Conservation (phyloP, 495 filamentous ascomycete genomes). For the Talaromyces borbonicus region DNA sequence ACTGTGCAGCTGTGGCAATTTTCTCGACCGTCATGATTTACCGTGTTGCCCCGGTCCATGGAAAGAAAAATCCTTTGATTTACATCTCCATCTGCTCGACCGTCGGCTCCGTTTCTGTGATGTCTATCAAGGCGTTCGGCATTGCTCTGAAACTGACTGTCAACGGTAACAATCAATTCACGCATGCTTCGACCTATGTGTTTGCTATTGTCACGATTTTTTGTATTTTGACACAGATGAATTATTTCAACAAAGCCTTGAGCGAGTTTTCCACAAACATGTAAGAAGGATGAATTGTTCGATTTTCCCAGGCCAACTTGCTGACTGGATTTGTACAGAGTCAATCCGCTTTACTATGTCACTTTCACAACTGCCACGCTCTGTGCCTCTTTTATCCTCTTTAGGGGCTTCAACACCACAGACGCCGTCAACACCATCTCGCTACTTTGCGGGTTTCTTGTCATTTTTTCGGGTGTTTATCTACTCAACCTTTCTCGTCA, state of each 20-base stretch:
- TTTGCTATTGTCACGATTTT: constrained; percentile 87
- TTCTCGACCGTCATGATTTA: constrained; percentile 96
- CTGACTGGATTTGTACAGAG: constrained; percentile 43
- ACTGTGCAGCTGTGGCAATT: constrained; percentile 61
- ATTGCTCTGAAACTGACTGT: constrained; percentile 93
- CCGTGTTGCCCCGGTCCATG: constrained; percentile 75
- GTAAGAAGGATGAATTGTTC: constrained; percentile 41
- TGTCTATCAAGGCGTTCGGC: constrained; percentile 97
- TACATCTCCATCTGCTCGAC: constrained; percentile 96
- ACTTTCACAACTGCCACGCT: constrained; percentile 97
- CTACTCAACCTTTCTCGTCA: constrained; percentile 87
- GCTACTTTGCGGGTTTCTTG: constrained; percentile 83
- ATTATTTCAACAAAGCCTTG: constrained; percentile 98
- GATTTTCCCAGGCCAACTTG: constrained; percentile 17
- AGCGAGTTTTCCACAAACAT: constrained; percentile 95
- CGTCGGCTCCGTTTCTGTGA: constrained; percentile 92
- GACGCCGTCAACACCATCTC: constrained; percentile 91
- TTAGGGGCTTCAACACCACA: constrained; percentile 93
- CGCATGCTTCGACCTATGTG: constrained; percentile 87
- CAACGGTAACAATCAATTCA: constrained; percentile 86
- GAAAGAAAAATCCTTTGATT: constrained; percentile 89
- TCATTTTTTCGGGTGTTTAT: constrained; percentile 96
- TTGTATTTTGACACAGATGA: constrained; percentile 98
- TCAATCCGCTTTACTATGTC: constrained; percentile 97
- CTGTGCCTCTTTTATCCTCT: constrained; percentile 93